These are phyloP conservation scores for Acanthamoeba castellanii DNA, from an alignment of 208 protist species.

Conservation along the genomic window DNA sequence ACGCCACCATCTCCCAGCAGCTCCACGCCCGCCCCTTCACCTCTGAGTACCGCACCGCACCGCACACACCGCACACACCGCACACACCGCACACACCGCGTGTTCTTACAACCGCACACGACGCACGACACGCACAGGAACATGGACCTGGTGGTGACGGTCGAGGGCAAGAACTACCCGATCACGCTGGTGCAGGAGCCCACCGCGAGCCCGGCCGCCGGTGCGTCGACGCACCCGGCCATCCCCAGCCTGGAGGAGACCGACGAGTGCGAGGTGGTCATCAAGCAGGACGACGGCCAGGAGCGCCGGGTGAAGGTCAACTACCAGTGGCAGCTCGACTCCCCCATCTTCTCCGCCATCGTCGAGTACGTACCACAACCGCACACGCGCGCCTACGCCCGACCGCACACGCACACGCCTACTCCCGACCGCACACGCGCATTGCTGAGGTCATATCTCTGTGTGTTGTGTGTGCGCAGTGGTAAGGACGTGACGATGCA, in stretches of 20 bases:
- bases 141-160: slow-evolving; percentile 55
- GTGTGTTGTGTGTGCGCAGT: not conserved
- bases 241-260: slow-evolving; percentile 3
- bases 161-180: slow-evolving; percentile 58
- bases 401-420: not conserved
- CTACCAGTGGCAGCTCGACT: slow-evolving; percentile 60
- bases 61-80: not conserved
- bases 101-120: slow-evolving; percentile 16
- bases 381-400: not conserved
- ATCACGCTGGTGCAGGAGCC: not conserved
- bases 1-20: too few species aligned
- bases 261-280: slow-evolving; percentile 2
- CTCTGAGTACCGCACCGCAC: too few species aligned
- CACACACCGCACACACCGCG: not conserved
- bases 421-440: not conserved
- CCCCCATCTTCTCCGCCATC: slow-evolving; percentile 25
- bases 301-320: not conserved
- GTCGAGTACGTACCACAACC: slow-evolving; percentile 70
- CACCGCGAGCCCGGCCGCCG: not conserved
- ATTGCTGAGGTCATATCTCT: not conserved
- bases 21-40: too few species aligned
- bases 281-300: not conserved
- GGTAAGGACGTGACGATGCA: slow-evolving; percentile 65
- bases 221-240: not conserved
- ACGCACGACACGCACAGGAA: not conserved